phyloP scores from a whole-genome alignment of 164 flowering plant species.

The Kingdonia uniflora region DNA sequence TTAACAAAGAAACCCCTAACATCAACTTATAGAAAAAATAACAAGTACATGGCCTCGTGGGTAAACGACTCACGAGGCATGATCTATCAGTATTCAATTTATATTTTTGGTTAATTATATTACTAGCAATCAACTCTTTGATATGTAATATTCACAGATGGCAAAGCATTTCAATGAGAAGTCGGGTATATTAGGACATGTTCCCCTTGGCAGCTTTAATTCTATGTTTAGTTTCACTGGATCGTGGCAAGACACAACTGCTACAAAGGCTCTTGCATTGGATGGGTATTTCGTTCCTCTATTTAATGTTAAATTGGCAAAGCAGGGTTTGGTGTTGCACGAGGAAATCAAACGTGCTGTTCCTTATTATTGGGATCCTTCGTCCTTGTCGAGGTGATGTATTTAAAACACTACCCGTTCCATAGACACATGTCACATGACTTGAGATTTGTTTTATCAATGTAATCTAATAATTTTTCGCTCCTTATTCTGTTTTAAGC shows the following conservation, averaged over 20 bases:
- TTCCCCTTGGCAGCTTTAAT: constrained; percentile 92
- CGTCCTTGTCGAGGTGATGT: constrained; percentile 80
- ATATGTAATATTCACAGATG: constrained; percentile 52
- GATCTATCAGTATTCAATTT: background rate
- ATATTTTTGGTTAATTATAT: background rate
- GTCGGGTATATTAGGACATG: constrained; percentile 47
- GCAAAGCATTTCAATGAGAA: constrained; percentile 65
- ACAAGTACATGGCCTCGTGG: no score
- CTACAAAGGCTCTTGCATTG: constrained; percentile 89
- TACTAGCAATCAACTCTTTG: constrained; percentile 1
- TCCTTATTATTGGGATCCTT: constrained; percentile 89
- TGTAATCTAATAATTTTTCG: background rate
- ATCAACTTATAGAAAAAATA: no score
- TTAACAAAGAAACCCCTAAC: no score
- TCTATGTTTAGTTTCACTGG: constrained; percentile 97
- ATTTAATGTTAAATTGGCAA: constrained; percentile 43
- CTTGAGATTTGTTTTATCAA: background rate
- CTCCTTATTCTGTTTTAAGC: background rate
- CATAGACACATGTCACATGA: background rate
- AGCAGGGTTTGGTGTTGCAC: constrained; percentile 34
- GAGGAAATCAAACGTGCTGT: constrained; percentile 75
- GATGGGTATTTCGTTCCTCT: constrained; percentile 63
- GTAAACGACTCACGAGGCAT: no score
- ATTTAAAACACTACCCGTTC: constrained; percentile 13
- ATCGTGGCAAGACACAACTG: constrained; percentile 71